These are phyloP conservation scores for Diplodia sapinea DNA, from an alignment of 2,329 filamentous ascomycete species.

Conservation along the genomic window DNA sequence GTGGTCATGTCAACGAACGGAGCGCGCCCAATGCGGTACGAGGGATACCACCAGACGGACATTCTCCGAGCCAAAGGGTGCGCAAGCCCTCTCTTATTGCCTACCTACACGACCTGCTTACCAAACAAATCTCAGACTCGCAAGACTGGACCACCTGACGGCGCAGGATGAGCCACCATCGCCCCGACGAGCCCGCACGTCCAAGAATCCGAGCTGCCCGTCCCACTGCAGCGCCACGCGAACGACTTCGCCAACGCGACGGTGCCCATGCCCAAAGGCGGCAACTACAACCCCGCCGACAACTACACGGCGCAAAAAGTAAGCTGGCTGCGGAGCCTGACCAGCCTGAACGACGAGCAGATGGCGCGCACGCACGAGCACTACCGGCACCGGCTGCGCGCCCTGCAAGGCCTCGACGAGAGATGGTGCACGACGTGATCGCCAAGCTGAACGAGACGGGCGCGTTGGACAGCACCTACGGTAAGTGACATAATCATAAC, in stretches of 20 bases:
- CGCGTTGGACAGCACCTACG: slow-evolving; percentile 39
- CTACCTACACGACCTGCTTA: too few relatives aligned
- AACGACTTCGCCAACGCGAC: slow-evolving; percentile 32
- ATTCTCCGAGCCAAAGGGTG: slow-evolving; percentile 38
- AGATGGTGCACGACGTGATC: slow-evolving; percentile 45
- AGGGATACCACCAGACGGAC: slow-evolving; percentile 38
- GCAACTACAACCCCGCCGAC: slow-evolving; percentile 37
- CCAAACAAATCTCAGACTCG: background rate
- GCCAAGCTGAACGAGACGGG: slow-evolving; percentile 38
- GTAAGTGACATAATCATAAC: background rate
- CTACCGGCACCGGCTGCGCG: slow-evolving; percentile 36
- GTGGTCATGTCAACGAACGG: slow-evolving; percentile 39
- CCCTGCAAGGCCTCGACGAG: slow-evolving; percentile 43
- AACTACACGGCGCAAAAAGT: background rate
- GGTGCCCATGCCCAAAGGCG: slow-evolving; percentile 15
- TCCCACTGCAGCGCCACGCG: slow-evolving; percentile 34
- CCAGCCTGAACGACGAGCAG: slow-evolving; percentile 34
- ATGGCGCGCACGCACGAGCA: slow-evolving; percentile 35
- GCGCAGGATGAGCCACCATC: slow-evolving; percentile 35
- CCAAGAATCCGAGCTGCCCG: slow-evolving; percentile 27
- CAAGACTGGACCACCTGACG: background rate
- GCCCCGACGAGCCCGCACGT: slow-evolving; percentile 37
- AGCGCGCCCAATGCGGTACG: slow-evolving; percentile 35
- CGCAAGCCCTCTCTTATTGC: too few relatives aligned
- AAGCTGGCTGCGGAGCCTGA: background rate